Evolutionary conservation across 345 rosid species (phyloP).

Genomic region (Salix viminalis): DNA sequence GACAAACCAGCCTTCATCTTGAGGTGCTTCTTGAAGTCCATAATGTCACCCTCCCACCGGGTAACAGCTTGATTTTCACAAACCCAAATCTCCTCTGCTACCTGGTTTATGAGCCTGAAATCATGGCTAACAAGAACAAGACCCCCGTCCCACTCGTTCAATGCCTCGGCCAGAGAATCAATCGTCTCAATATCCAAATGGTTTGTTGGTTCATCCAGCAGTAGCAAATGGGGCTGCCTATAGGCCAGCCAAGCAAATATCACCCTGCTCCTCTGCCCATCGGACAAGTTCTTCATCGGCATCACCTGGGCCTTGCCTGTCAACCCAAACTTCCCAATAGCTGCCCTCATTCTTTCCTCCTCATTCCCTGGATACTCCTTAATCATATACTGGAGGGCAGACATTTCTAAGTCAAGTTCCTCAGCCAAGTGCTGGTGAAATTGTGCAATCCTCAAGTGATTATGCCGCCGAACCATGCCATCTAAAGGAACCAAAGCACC

Average conservation of each 20-base stretch:
- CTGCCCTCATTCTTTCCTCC: slow-evolving; percentile 95
- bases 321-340: slow-evolving; percentile 82
- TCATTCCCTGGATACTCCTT: slow-evolving; percentile 85
- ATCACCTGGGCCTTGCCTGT: slow-evolving; percentile 95
- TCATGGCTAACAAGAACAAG: slow-evolving; percentile 85
- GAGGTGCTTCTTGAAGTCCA: slow-evolving; percentile 77
- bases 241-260: slow-evolving; percentile 94
- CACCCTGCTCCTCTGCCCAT: slow-evolving; percentile 94
- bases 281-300: slow-evolving; percentile 97
- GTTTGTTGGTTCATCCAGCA: slow-evolving; percentile 93
- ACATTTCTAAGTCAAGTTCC: slow-evolving; percentile 75
- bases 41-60: slow-evolving; percentile 75
- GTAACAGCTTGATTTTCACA: slow-evolving; percentile 70
- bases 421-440: slow-evolving; percentile 94
- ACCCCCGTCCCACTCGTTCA: slow-evolving; percentile 89
- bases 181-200: slow-evolving; percentile 98
- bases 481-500: slow-evolving; percentile 79
- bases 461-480: slow-evolving; percentile 98
- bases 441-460: slow-evolving; percentile 90
- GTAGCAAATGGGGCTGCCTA: slow-evolving; percentile 89
- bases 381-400: slow-evolving; percentile 87
- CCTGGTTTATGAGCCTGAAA: slow-evolving; percentile 87
- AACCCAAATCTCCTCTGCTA: slow-evolving; percentile 85
- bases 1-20: slow-evolving; percentile 69
- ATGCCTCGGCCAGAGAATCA: slow-evolving; percentile 80